Evolutionary conservation across 768 basidiomycete species (phyloP), one percentile per base, ranked within the genome.

Genomic region (Russula earlei): DNA sequence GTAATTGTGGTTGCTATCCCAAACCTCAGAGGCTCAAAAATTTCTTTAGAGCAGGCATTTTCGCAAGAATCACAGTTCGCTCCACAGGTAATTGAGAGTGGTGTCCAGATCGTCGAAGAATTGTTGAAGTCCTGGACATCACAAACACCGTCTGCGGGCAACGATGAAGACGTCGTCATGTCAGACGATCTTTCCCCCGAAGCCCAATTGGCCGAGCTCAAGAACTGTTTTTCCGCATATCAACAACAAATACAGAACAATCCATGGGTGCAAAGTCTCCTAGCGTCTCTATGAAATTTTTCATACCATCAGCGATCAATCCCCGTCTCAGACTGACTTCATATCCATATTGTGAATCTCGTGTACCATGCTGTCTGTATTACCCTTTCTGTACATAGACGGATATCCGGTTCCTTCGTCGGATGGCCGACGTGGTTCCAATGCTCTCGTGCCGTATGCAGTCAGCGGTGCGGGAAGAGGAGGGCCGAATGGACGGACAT

Each of bases 41-140:
- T 37, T 49, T 24, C 11, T 27, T 29, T 9, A 66, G 65, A 64
- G 58, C 67, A 72, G 19, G 58, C 65, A 14, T 61, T 65, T 1
- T 66, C 68, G n/a, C 64, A 66, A 22, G 69, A 67, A 15, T 68
- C 76, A 3, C 74, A 77, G 41, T 74, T 84, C 58, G 69, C 82
- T 12, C 67, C 80, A 27, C 78, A 83, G 15, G 77, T 84, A 44
- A 79, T 79, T 5, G 85, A 91, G 31, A 81, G 87, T 61, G 96
- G 96, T 1, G 82, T 93, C 8, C 71, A 77, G 47, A 77, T 94
- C 20, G 81, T 98, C 61, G 83, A 93, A 64, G 77, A 85, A 22
- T 76, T 99, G 63, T 78, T 98, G 41, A 70, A 74, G 17, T 68
- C 73, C 12, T 98, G 95, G 84, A 72, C 76, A 1, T 66, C 67